Percentiles rank a stretch among this genome's conserved stretches.
These are phyloP conservation scores for Evansstolkia leycettana DNA, from an alignment of 495 filamentous ascomycete species.

Conservation along the genomic window DNA sequence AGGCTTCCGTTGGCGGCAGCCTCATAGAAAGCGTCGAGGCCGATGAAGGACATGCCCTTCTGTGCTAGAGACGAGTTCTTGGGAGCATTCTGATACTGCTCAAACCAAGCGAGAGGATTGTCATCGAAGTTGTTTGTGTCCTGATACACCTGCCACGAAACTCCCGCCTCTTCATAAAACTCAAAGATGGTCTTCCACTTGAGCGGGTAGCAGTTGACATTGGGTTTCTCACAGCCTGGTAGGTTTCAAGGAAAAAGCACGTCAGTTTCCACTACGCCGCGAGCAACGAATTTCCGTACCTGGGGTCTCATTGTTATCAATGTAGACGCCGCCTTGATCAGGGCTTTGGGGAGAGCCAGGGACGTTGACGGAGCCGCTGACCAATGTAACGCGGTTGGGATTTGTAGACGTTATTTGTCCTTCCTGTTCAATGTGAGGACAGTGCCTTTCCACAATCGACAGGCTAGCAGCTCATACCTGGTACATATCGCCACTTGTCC, in stretches of 20 bases:
- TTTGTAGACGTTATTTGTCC: constrained; percentile 40
- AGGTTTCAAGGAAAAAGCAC: too few relatives aligned
- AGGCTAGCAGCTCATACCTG: constrained; percentile 15
- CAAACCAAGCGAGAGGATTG: constrained; percentile 41
- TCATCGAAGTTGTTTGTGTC: constrained; percentile 44
- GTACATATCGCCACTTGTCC: constrained; percentile 45
- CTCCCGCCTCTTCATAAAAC: constrained; percentile 38
- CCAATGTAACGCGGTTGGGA: constrained; percentile 43
- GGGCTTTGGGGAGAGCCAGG: constrained; percentile 34
- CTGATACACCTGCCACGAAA: constrained; percentile 43
- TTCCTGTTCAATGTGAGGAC: constrained; percentile 19
- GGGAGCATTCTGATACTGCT: constrained; percentile 36
- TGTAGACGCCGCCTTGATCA: constrained; percentile 35
- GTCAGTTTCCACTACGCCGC: too few relatives aligned
- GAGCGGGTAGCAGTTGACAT: constrained; percentile 41
- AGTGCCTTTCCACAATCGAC: neutral
- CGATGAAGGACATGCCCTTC: constrained; percentile 31
- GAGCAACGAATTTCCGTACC: constrained; percentile 7
- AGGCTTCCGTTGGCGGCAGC: constrained; percentile 39
- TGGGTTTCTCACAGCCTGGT: constrained; percentile 28
- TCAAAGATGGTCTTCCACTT: constrained; percentile 44
- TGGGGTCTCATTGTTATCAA: constrained; percentile 45
- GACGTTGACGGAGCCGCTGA: constrained; percentile 39
- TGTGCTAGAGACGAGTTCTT: constrained; percentile 23
- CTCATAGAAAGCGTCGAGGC: constrained; percentile 36